Evolutionary conservation across 345 rosid species (phyloP).

Genomic region (Euphorbia peplus): DNA sequence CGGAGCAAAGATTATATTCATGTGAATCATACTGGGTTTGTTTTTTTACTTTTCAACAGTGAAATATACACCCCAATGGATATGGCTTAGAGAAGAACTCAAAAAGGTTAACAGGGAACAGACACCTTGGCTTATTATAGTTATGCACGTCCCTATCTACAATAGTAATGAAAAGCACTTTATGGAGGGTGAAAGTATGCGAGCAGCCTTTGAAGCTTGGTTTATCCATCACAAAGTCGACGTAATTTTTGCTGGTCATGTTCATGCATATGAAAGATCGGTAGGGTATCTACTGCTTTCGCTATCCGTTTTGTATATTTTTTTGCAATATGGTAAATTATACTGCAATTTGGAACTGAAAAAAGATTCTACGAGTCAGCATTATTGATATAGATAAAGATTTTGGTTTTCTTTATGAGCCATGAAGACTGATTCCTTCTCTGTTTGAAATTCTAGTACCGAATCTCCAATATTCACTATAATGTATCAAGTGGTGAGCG

Average conservation of each 20-base stretch:
- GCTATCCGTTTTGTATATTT: not conserved
- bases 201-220: constrained; percentile 76
- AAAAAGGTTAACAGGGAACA: constrained; percentile 79
- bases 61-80: constrained; percentile 89
- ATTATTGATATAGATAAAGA: not conserved
- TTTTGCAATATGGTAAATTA: not conserved
- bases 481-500: constrained; percentile 62
- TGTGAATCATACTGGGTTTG: not conserved
- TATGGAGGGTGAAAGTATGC: constrained; percentile 97
- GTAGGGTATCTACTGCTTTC: constrained; percentile 35
- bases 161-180: constrained; percentile 83
- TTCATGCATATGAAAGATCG: constrained; percentile 99
- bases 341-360: not conserved
- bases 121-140: constrained; percentile 95
- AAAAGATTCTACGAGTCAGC: not conserved
- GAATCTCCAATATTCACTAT: constrained; percentile 73
- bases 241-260: constrained; percentile 88
- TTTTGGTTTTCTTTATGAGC: not conserved
- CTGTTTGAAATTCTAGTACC: constrained; percentile 46
- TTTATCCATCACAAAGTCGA: constrained; percentile 67
- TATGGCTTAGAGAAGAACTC: constrained; percentile 69
- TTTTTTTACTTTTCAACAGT: constrained; percentile 41
- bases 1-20: not conserved
- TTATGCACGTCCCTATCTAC: constrained; percentile 86
- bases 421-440: not conserved